These are phyloP conservation scores for Powellomyces hirtus DNA, from an alignment of 192 early-diverging fungal genomes.

Conservation along the genomic window DNA sequence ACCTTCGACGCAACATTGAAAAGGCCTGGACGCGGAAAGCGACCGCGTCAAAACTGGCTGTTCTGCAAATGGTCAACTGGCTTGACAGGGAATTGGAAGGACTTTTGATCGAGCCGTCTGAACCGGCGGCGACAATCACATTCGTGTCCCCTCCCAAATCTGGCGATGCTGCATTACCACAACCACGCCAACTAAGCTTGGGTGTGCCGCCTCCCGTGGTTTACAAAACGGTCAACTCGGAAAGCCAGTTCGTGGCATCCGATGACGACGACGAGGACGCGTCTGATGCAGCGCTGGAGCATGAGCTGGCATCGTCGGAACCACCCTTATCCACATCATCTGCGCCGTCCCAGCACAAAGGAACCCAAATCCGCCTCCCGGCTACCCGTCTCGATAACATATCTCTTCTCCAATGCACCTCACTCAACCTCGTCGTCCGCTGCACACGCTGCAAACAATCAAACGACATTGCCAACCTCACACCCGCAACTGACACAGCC, in stretches of 20 bases:
- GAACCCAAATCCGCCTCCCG: constrained; percentile 74
- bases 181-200: background rate
- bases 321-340: constrained; percentile 20
- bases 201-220: background rate
- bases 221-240: background rate
- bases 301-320: background rate
- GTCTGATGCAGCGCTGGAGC: constrained; percentile 24
- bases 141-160: constrained; percentile 12
- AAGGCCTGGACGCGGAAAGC: constrained; percentile 11
- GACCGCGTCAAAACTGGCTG: constrained; percentile 6
- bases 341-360: constrained; percentile 40
- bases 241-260: background rate
- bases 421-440: constrained; percentile 62
- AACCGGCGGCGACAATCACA: constrained; percentile 15
- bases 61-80: constrained; percentile 49
- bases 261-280: constrained; percentile 18
- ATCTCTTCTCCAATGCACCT: constrained; percentile 61
- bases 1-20: background rate
- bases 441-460: constrained; percentile 76
- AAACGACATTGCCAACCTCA: constrained; percentile 36
- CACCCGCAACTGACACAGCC: background rate
- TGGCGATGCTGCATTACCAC: too few relatives aligned
- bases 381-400: constrained; percentile 61
- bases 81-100: constrained; percentile 60
- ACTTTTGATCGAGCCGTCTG: constrained; percentile 30